Percentiles rank a stretch among this genome's conserved stretches.
phyloP scores from a whole-genome alignment of 306 rosid genomes.

The Vicia villosa region DNA sequence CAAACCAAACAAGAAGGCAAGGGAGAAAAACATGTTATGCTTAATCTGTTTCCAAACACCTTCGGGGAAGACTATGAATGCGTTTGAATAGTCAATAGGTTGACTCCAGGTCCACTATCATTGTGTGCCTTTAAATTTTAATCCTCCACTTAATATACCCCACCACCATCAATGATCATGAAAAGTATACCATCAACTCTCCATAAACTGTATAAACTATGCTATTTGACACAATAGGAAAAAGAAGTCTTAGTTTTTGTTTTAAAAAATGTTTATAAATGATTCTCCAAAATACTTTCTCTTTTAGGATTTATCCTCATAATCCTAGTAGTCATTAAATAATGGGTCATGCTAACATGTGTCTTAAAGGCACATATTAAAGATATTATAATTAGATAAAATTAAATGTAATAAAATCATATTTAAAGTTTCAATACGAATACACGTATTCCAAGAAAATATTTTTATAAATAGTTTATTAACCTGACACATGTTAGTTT shows the following conservation, averaged over 20 bases:
- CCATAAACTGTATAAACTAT: not conserved
- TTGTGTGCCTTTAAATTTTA: not conserved
- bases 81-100: not conserved
- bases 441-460: too few relatives aligned
- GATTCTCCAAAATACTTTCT: not conserved
- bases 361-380: too few relatives aligned
- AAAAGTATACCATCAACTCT: not conserved
- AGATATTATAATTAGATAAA: too few relatives aligned
- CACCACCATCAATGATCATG: not conserved
- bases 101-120: not conserved
- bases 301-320: not conserved
- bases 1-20: constrained; percentile 26
- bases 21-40: not conserved
- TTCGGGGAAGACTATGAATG: constrained; percentile 21
- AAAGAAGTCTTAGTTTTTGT: too few relatives aligned
- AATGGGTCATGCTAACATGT: too few relatives aligned
- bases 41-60: constrained; percentile 7
- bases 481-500: too few relatives aligned
- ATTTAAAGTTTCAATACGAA: too few relatives aligned
- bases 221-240: not conserved
- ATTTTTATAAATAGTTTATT: too few relatives aligned
- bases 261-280: not conserved
- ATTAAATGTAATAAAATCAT: too few relatives aligned
- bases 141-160: not conserved
- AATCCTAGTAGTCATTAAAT: not conserved